phyloP scores from a whole-genome alignment of 371 early-diverging fungal species.

The Mortierella sp. region DNA sequence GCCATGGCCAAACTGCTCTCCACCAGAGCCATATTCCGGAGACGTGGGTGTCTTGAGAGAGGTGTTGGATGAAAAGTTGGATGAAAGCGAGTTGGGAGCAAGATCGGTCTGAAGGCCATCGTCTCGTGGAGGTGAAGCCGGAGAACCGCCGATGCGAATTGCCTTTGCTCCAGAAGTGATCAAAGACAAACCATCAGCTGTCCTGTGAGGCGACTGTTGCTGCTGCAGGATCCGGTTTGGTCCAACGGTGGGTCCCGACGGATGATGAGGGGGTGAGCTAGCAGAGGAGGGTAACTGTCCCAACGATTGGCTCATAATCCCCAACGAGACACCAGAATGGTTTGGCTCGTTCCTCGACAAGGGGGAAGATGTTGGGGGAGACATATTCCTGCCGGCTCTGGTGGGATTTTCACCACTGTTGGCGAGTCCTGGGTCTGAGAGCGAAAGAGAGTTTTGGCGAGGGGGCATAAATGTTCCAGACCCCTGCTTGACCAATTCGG shows the following conservation, averaged over 20 bases:
- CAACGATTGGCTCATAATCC: slow-evolving; percentile 35
- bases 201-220: slow-evolving; percentile 2
- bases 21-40: slow-evolving; percentile 41
- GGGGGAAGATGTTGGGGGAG: slow-evolving; percentile 19
- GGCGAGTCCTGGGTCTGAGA: slow-evolving; percentile 44
- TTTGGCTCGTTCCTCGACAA: slow-evolving; percentile 20
- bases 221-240: slow-evolving; percentile 9
- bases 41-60: slow-evolving; percentile 49
- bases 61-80: slow-evolving; percentile 35
- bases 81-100: slow-evolving; percentile 43
- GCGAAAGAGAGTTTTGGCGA: slow-evolving; percentile 31
- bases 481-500: slow-evolving; percentile 42
- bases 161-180: slow-evolving; percentile 43
- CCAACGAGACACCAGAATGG: slow-evolving; percentile 37
- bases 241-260: slow-evolving; percentile 1
- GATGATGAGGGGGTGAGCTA: not conserved
- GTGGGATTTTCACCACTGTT: not conserved
- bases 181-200: slow-evolving; percentile 28
- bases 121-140: slow-evolving; percentile 22
- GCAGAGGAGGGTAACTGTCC: slow-evolving; percentile 29
- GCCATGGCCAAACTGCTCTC: slow-evolving; percentile 34
- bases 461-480: slow-evolving; percentile 35
- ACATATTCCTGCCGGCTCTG: slow-evolving; percentile 11
- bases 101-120: slow-evolving; percentile 13
- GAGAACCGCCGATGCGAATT: slow-evolving; percentile 23